Percentiles rank a stretch among this genome's conserved stretches.
Conservation (phyloP, 805 yeast genomes). For the Spencermartinsiella europaea region DNA sequence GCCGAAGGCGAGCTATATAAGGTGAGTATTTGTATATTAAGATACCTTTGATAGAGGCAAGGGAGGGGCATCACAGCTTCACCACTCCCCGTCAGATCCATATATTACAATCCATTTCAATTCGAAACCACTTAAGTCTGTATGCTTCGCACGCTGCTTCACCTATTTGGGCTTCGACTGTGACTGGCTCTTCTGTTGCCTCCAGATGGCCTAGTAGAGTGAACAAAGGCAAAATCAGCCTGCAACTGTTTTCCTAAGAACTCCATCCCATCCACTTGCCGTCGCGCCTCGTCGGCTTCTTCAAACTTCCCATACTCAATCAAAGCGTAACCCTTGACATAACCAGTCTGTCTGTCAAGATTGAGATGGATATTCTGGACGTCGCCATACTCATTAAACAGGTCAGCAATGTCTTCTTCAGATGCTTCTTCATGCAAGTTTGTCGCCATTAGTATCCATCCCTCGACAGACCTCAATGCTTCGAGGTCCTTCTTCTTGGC, state of each 20-base stretch:
- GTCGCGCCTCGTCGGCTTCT: constrained; percentile 35
- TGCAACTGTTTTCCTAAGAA: constrained; percentile 32
- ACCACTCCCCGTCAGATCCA: no score
- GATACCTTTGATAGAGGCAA: no score
- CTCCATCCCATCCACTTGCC: constrained; percentile 29
- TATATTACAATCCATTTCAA: no score
- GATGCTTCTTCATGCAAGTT: constrained; percentile 43
- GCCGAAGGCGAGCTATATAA: no score
- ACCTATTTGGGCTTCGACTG: constrained; percentile 4
- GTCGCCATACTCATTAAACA: constrained; percentile 38
- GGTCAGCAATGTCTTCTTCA: constrained; percentile 41
- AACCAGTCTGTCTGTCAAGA: constrained; percentile 41
- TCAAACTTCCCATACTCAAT: constrained; percentile 33
- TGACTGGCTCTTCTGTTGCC: constrained; percentile 8
- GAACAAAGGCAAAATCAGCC: constrained; percentile 33
- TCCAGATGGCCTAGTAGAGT: neutral
- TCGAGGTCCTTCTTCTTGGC: neutral
- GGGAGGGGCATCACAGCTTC: no score
- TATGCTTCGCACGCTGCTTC: no score
- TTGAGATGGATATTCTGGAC: constrained; percentile 38
- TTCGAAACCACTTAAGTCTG: neutral
- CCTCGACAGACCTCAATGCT: constrained; percentile 32
- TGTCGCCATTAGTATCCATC: constrained; percentile 38
- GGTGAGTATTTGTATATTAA: no score
- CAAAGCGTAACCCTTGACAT: constrained; percentile 39